These are phyloP conservation scores for Colletotrichum gigasporum DNA, from an alignment of 2,329 filamentous ascomycete genomes.

Conservation along the genomic window DNA sequence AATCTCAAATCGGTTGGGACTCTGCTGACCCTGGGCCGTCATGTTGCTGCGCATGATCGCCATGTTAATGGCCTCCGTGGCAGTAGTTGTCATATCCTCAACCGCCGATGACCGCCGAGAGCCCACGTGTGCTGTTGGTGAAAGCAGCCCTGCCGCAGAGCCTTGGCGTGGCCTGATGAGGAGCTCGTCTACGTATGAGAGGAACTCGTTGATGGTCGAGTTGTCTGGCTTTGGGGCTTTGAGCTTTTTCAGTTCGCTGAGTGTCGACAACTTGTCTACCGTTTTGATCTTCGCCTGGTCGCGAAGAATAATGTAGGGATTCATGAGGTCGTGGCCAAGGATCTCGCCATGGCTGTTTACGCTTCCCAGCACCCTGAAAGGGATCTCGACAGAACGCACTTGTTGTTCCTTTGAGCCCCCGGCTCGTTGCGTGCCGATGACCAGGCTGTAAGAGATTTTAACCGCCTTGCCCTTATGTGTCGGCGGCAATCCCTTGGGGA, in stretches of 20 bases:
- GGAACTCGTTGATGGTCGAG: constrained; percentile 68
- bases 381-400: constrained; percentile 89
- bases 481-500: constrained; percentile 91
- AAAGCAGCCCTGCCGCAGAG: constrained; percentile 70
- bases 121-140: constrained; percentile 70
- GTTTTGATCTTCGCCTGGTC: constrained; percentile 79
- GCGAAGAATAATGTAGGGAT: constrained; percentile 87
- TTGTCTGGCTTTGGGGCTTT: constrained; percentile 28
- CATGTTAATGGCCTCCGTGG: constrained; percentile 88
- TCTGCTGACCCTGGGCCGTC: constrained; percentile 74
- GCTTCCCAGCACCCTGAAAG: constrained; percentile 91
- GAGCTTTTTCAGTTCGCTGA: constrained; percentile 31
- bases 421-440: constrained; percentile 90
- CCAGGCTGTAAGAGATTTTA: constrained; percentile 90
- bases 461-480: constrained; percentile 91
- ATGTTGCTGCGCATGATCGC: constrained; percentile 87
- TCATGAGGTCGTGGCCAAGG: constrained; percentile 93
- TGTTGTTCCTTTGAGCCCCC: constrained; percentile 82
- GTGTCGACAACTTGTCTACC: constrained; percentile 47
- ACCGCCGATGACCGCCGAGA: constrained; percentile 64
- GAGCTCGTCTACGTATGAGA: constrained; percentile 81
- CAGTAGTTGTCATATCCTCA: constrained; percentile 69
- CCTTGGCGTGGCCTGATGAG: constrained; percentile 67
- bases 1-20: constrained; percentile 95
- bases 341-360: constrained; percentile 91